A percentile compares a stretch with the other conserved stretches of the same genome.
Evolutionary conservation across 176 grass and related monocot species (phyloP).

Genomic region (Avena sativa): DNA sequence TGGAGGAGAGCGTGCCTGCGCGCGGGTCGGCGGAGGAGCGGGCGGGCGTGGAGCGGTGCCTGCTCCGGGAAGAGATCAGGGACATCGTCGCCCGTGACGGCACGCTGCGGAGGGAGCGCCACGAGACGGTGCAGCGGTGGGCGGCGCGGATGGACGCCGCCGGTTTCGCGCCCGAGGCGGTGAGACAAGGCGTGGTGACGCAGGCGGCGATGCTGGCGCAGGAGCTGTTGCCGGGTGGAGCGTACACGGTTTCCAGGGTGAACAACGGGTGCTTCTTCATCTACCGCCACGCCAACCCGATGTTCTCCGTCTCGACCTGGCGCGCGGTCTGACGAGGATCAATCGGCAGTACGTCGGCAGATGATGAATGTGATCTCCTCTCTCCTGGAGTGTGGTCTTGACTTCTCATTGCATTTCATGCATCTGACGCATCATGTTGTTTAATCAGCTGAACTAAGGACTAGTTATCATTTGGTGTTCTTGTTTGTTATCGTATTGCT

Average conservation of each 20-base stretch:
- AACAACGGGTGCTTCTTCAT: constrained; percentile 45
- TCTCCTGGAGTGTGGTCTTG: no score
- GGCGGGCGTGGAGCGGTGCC: constrained; percentile 39
- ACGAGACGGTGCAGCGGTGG: constrained; percentile 64
- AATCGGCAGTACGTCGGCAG: no score
- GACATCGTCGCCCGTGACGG: constrained; percentile 62
- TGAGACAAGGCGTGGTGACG: constrained; percentile 24
- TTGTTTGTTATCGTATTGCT: no score
- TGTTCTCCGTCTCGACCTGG: constrained; percentile 73
- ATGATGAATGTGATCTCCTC: no score
- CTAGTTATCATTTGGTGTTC: no score
- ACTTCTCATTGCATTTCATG: no score
- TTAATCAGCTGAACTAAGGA: no score
- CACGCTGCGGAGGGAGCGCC: constrained; percentile 50
- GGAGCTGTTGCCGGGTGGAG: constrained; percentile 9
- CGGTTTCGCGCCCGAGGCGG: constrained; percentile 31
- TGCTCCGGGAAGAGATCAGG: constrained; percentile 64
- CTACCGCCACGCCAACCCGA: constrained; percentile 36
- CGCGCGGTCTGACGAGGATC: constrained; percentile 2
- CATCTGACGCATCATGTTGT: no score
- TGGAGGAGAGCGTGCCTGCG: constrained; percentile 43
- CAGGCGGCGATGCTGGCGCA: constrained; percentile 29
- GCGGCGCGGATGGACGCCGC: constrained; percentile 37
- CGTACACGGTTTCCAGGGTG: constrained; percentile 24
- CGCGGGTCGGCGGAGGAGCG: constrained; percentile 45